Evolutionary conservation across 2,329 filamentous ascomycete genomes (phyloP), one percentile per base, ranked within the genome.

Genomic region (Sporothrix mexicana): DNA sequence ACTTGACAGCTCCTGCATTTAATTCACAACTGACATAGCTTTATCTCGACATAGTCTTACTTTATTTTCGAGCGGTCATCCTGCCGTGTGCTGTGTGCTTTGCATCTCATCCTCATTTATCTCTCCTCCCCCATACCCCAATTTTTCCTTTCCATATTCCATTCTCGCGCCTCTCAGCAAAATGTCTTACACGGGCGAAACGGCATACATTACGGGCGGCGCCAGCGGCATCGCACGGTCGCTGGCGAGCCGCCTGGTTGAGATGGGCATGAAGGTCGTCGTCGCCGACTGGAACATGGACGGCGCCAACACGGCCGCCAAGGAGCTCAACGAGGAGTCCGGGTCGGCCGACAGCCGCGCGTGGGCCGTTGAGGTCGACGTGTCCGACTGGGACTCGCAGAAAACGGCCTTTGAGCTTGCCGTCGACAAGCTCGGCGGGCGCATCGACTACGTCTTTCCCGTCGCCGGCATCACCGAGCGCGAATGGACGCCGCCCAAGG

Each of bases 221-320:
- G 51, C 51, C 51, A 53, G 51, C 10, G 51, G 51, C 51, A 53
- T 53, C n/a, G 49, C 49, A 20, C n/a, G 49, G 49, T 53, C 49
- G 20, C 49, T 53, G 49, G 49, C 49, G 8, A 20, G 20, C 20
- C 17, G 49, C 2, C 20, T 53, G 49, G 49, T 53, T 2, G 49
- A 53, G 15, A n/a, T 8, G 1, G 49, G n/a, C 13, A 53, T 53
- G 49, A 53, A 53, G n/a, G 49, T 53, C 49, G 49, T 53, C 17
- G 49, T 53, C n/a, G 49, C 49, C 17, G 49, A 53, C 17, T 53
- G 17, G 49, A 53, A 53, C 17, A 53, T 53, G 8, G 49, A 53
- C 17, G 49, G 49, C n/a, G 49, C 49, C n/a, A 53, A 53, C 49
- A 53, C 20, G 49, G 49, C 49, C 17, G 49, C 49, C 6, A 53